Evolutionary conservation across 164 flowering plant genomes (phyloP), one percentile per base, ranked within the genome.

Genomic region (Taxillus chinensis): DNA sequence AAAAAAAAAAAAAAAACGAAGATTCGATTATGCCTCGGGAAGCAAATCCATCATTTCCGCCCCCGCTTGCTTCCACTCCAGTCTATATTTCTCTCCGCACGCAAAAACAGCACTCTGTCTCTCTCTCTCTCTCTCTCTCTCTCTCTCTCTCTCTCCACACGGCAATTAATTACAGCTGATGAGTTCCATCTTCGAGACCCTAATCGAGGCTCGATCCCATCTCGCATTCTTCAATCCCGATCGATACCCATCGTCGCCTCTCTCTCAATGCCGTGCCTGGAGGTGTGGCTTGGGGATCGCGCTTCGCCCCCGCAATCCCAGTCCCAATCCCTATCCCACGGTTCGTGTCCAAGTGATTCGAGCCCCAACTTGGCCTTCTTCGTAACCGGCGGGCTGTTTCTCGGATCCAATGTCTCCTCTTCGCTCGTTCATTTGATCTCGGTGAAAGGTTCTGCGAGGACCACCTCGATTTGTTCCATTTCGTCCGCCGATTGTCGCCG

Each of bases 331-430:
- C 27, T 27, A 0, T 27, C 27, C 27, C 27, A 27, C 27, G 15
- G 0, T n/a, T 40, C 64, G 49, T 17, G 55, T 39, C 41, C 58
- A 12, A 5, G 55, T 8, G 55, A 39, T 49, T 46, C 67, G 27
- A 49, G 37, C 48, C 57, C 61, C 2, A 8, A 16, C 39, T 43
- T 52, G 2, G 70, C 64, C 10, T n/a, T 5, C 9, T 6, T 16
- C 9, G 55, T 52, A 3, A 10, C 5, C 62, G 81, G 81, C 37
- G 81, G 81, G 11, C 53, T 78, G 51, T 78, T 74, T 51, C 73
- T 74, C 53, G 81, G 75, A 5, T 64, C 78, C 3, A 16, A 62
- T 3, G 12, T 70, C 46, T 56, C 81, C 38, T 56, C 68, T 50
- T 70, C 81, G 2, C 64, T 78, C 15, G 45, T 75, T 9, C 53